These are phyloP conservation scores for Solanum medicagineum DNA, from an alignment of 257 asterid species.

Conservation along the genomic window DNA sequence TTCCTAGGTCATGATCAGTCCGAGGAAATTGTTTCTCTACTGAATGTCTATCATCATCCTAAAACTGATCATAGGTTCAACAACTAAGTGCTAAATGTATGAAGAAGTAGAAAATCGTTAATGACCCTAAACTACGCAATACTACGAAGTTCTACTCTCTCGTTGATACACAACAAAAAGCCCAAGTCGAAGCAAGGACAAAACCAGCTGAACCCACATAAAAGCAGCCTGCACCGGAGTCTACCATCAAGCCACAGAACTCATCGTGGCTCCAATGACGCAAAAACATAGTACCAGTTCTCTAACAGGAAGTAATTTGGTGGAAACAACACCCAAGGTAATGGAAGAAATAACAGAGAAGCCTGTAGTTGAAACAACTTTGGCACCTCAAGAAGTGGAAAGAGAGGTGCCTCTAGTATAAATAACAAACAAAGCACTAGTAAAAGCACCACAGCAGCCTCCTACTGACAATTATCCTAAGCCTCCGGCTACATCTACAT, in stretches of 20 bases:
- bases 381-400: neutral
- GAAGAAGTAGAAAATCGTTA: slow-evolving; percentile 24
- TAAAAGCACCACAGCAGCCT: neutral
- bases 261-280: neutral
- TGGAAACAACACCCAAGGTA: neutral
- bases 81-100: slow-evolving; percentile 23
- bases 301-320: slow-evolving; percentile 6
- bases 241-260: neutral
- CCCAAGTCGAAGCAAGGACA: neutral
- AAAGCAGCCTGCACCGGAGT: slow-evolving; percentile 2
- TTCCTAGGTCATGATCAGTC: too few species aligned
- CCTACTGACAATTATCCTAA: neutral
- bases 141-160: slow-evolving; percentile 3
- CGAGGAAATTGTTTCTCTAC: slow-evolving; percentile 69
- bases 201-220: neutral
- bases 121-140: slow-evolving; percentile 15
- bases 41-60: slow-evolving; percentile 44
- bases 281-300: slow-evolving; percentile 13
- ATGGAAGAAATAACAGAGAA: neutral
- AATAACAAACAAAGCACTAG: neutral
- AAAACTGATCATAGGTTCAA: slow-evolving; percentile 51
- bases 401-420: neutral
- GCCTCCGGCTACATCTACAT: neutral
- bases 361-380: neutral
- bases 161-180: slow-evolving; percentile 3